Evolutionary conservation across 2,329 filamentous ascomycete genomes (phyloP), one percentile per base, ranked within the genome.

Genomic region (Diaporthe ampelina): DNA sequence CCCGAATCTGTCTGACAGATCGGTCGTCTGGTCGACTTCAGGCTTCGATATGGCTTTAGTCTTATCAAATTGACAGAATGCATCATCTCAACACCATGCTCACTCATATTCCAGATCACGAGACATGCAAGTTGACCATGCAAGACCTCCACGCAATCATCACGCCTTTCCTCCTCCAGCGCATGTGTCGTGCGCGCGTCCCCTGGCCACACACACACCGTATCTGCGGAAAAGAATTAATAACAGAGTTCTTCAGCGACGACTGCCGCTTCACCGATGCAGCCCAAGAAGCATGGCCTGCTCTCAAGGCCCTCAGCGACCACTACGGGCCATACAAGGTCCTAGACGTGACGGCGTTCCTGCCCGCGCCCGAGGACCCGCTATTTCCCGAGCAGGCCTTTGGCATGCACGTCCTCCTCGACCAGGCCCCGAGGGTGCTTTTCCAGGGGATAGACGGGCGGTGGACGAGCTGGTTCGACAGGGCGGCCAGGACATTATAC

Each of bases 401-500:
- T 5, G 81, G 80, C 11, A 73, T 82, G 29, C 77, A 77, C 54
- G 74, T 81, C 4, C 70, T 82, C 19, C 74, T 82, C 4, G 81
- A 81, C 74, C 78, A 82, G 65, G 77, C 63, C 15, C 76, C 79
- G 4, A 77, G 81, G 1, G 13, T 75, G 4, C 57, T 81, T 9
- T 78, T 79, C 45, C 21, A 70, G 17, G 79, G 79, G 45, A 73
- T 81, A 32, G 78, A 81, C 61, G 70, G 70, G 21, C 76, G 80
- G 40, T 81, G 78, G 76, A 79, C 75, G 7, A 76, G 78, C 35
- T 81, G 79, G 76, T 82, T 81, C 63, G 77, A 76, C 67, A 48
- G 75, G 26, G 58, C 80, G 48, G 75, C 77, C n/a, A 52, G 78
- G n/a, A 59, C 65, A 21, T 70, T 79, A 21, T 75, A 76, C 9